These are phyloP conservation scores for Paramecium tetraurelia DNA, from an alignment of 73 alveolate genomes.

Conservation along the genomic window DNA sequence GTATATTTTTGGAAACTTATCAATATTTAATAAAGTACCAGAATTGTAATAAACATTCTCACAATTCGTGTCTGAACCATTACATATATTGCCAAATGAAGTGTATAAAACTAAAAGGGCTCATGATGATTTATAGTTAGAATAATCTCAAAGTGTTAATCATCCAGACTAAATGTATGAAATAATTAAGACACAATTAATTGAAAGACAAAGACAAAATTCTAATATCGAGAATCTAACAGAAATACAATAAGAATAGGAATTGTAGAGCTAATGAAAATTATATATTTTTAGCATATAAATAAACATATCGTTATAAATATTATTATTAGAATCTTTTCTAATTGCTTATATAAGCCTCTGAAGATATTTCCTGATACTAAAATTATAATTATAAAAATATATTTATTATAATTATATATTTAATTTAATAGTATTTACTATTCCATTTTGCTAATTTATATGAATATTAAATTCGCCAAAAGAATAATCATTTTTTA, in stretches of 20 bases:
- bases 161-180: slow-evolving; percentile 42
- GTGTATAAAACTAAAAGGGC: not conserved
- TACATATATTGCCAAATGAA: not conserved
- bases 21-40: slow-evolving; percentile 66
- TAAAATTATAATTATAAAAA: not conserved
- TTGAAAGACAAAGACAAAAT: not conserved
- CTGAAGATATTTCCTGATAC: not conserved
- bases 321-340: not conserved
- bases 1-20: slow-evolving; percentile 71
- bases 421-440: not conserved
- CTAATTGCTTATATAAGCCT: not conserved
- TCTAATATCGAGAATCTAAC: not conserved
- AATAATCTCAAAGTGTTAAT: not conserved
- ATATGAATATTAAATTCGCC: not conserved
- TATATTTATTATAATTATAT: not conserved
- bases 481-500: too few species aligned
- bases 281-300: not conserved
- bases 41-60: slow-evolving; percentile 67
- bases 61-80: slow-evolving; percentile 10
- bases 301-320: not conserved
- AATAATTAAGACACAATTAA: not conserved
- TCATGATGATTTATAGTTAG: not conserved
- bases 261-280: not conserved
- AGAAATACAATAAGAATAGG: not conserved
- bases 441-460: not conserved